A percentile compares a stretch with the other conserved stretches of the same genome.
phyloP scores from a whole-genome alignment of 768 basidiomycete genomes.

The Trametes elegans region DNA sequence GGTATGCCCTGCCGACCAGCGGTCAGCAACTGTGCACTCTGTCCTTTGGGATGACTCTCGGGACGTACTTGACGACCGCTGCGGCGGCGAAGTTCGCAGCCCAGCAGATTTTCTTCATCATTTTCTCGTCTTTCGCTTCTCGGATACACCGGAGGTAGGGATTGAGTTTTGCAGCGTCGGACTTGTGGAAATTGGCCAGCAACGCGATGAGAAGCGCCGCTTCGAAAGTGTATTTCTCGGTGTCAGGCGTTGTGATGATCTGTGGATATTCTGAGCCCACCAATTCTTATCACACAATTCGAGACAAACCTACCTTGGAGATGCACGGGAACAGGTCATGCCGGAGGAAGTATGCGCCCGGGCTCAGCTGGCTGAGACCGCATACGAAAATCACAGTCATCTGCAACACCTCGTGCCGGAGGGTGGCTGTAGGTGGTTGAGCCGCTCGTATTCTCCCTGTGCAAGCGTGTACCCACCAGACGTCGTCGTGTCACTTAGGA shows the following conservation, averaged over 20 bases:
- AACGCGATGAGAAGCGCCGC: constrained; percentile 57
- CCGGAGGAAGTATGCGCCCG: constrained; percentile 69
- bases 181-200: constrained; percentile 70
- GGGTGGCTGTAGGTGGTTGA: constrained; percentile 44
- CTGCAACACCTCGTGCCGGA: constrained; percentile 55
- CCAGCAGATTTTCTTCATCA: constrained; percentile 60
- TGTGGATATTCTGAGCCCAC: constrained; percentile 28
- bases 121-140: constrained; percentile 43
- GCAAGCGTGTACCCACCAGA: constrained; percentile 39
- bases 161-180: constrained; percentile 68
- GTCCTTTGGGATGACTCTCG: background rate
- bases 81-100: constrained; percentile 52
- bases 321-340: constrained; percentile 59
- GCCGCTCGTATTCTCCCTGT: background rate
- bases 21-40: background rate
- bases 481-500: constrained; percentile 43
- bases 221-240: constrained; percentile 56
- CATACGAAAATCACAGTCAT: constrained; percentile 58
- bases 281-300: background rate
- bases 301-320: constrained; percentile 37
- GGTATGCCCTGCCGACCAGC: constrained; percentile 46
- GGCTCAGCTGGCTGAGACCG: constrained; percentile 60
- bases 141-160: constrained; percentile 57
- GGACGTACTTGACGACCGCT: constrained; percentile 47
- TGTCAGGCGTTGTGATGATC: constrained; percentile 57